A percentile compares a stretch with the other conserved stretches of the same genome.
These are phyloP conservation scores for Aaosphaeria arxii DNA, from an alignment of 2,329 filamentous ascomycete genomes.

Conservation along the genomic window DNA sequence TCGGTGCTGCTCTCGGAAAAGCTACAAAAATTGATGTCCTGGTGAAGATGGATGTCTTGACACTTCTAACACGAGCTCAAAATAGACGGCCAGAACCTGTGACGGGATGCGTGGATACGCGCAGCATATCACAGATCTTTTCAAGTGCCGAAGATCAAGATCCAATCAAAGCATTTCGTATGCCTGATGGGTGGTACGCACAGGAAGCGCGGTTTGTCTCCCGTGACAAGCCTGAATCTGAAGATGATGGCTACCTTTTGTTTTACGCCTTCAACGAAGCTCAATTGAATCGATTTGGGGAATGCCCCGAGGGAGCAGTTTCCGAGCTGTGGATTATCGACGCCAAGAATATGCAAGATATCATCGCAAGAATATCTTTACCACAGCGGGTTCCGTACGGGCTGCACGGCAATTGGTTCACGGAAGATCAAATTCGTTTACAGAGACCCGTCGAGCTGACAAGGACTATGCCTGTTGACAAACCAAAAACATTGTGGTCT, in stretches of 20 bases:
- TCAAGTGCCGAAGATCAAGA: conserved; percentile 28
- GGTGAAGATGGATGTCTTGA: conserved; percentile 58
- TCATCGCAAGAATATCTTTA: conserved; percentile 58
- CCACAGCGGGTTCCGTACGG: conserved; percentile 70
- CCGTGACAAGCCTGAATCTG: conserved; percentile 31
- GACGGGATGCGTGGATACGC: conserved; percentile 61
- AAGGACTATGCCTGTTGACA: conserved; percentile 11
- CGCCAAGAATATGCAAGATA: conserved; percentile 58
- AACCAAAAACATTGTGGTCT: background rate
- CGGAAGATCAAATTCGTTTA: conserved; percentile 27
- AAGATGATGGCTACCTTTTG: conserved; percentile 67
- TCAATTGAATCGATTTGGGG: conserved; percentile 54
- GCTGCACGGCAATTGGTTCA: conserved; percentile 48
- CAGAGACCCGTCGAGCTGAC: conserved; percentile 25
- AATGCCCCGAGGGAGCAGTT: conserved; percentile 38
- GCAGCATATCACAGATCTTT: conserved; percentile 54
- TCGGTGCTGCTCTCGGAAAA: conserved; percentile 60
- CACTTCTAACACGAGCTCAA: conserved; percentile 55
- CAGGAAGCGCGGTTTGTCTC: conserved; percentile 68
- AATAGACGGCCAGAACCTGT: conserved; percentile 46
- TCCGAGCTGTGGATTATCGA: conserved; percentile 70
- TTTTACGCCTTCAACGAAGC: conserved; percentile 69
- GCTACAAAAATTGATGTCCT: conserved; percentile 65
- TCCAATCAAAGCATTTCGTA: conserved; percentile 59
- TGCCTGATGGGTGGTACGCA: conserved; percentile 61